phyloP scores from a whole-genome alignment of 2,329 filamentous ascomycete species.

The Aspergillus brunneoviolaceus region DNA sequence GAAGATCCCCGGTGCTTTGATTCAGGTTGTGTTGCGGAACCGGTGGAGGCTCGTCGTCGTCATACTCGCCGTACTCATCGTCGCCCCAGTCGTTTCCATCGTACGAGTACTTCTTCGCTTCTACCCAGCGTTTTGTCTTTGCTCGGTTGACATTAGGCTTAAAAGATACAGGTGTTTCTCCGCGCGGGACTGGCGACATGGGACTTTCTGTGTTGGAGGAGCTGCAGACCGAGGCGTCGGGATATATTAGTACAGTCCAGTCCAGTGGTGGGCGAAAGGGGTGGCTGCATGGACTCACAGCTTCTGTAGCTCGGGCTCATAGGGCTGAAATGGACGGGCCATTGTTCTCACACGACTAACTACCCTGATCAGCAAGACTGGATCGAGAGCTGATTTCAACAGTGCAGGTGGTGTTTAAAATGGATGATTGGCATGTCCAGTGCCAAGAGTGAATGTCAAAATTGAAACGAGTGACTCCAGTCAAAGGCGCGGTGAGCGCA shows the following conservation, averaged over 20 bases:
- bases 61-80: conserved; percentile 60
- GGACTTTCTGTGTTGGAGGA: conserved; percentile 27
- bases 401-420: conserved; percentile 3
- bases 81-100: conserved; percentile 93
- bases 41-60: conserved; percentile 54
- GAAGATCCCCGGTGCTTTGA: conserved; percentile 27
- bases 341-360: conserved; percentile 19
- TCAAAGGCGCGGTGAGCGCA: conserved; percentile 4
- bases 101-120: conserved; percentile 82
- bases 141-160: conserved; percentile 82
- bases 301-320: conserved; percentile 24
- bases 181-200: conserved; percentile 27
- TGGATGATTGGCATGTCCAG: conserved; percentile 10
- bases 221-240: conserved; percentile 1
- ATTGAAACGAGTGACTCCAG: not conserved
- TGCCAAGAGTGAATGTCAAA: not conserved
- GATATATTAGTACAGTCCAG: not conserved
- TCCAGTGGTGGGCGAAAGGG: not conserved
- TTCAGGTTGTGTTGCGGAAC: conserved; percentile 25
- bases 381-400: not conserved
- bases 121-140: conserved; percentile 93
- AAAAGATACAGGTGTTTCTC: conserved; percentile 59
- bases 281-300: conserved; percentile 22
- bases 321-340: conserved; percentile 29
- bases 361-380: conserved; percentile 5